Evolutionary conservation across 345 rosid genomes (phyloP), one percentile per base, ranked within the genome.

Genomic region (Linum lewisii): DNA sequence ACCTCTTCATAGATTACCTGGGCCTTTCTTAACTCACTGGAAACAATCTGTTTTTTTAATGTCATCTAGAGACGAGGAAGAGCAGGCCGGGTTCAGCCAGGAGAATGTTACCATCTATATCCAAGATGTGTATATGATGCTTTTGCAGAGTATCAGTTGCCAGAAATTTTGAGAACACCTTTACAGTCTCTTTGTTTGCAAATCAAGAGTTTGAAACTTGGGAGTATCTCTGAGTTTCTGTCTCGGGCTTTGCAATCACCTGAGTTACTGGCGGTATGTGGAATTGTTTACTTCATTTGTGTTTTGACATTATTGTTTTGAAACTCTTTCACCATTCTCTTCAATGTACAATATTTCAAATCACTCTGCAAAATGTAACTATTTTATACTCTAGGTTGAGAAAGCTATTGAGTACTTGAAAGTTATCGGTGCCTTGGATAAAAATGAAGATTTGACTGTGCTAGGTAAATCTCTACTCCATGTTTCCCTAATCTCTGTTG

Each of bases 141-240:
- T 71, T 88, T 91, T 77, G 59, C 83, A 36, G 96, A 88, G 65
- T 88, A 84, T 79, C 96, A 91, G 68, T 78, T 91, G 67, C 96
- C 98, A 55, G 98, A 91, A 80, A 88, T 91, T 65, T 79, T 91
- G 73, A 79, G 98, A 73, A 88, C 98, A 16, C 98, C 96, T 58
- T 73, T 91, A 70, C 98, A 88, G 72, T 91, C 96, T 37, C 84
- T 88, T 22, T 91, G 96, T 76, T 66, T 91, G 79, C 96, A 91
- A 78, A 91, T 91, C 67, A 91, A 88, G 75, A 82, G 90, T 66
- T 72, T 91, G 73, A 75, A 82, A 64, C 88, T 86, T 26, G 98
- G 92, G 63, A 86, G 90, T 70, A 88, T 91, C 56, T 76, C 95
- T 42, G 88, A 82, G 72, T 86, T 91, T 70, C 72, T 91, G 53